Evolutionary conservation across 345 rosid species (phyloP).

Genomic region (Acer campestre): DNA sequence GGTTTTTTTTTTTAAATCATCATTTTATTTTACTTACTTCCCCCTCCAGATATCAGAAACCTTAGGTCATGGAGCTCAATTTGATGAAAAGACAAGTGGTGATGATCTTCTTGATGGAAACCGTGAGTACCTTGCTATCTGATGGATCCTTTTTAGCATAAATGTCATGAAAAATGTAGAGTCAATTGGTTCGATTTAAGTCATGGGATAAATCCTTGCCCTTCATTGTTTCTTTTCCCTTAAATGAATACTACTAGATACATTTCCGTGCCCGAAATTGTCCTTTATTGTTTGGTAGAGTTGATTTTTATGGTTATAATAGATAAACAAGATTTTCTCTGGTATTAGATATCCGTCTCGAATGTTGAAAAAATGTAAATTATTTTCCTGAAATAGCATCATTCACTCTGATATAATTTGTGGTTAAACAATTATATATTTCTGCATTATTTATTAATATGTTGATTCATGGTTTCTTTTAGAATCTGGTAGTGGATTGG

Average conservation of each 20-base stretch:
- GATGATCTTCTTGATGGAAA: slow-evolving; percentile 43
- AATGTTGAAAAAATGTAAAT: neutral
- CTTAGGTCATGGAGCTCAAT: slow-evolving; percentile 42
- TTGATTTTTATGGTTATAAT: neutral
- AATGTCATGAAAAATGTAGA: neutral
- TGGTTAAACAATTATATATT: neutral
- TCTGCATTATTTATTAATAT: neutral
- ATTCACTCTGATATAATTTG: neutral
- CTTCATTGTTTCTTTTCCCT: neutral
- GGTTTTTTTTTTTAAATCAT: neutral
- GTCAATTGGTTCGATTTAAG: slow-evolving; percentile 3
- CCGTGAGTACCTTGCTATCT: slow-evolving; percentile 54
- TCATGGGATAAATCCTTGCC: neutral
- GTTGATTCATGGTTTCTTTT: slow-evolving; percentile 13
- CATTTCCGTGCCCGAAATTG: neutral
- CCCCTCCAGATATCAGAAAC: slow-evolving; percentile 47
- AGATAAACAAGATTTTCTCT: neutral
- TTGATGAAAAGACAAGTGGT: slow-evolving; percentile 42
- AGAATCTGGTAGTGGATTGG: slow-evolving; percentile 61
- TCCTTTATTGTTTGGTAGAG: neutral
- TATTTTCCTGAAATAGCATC: neutral
- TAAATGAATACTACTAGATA: neutral
- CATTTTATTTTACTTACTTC: slow-evolving; percentile 10
- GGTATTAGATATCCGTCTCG: neutral
- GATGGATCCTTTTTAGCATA: neutral